These are phyloP conservation scores for Macrocystidia cucumis DNA, from an alignment of 1,284 basidiomycete genomes.

Conservation along the genomic window DNA sequence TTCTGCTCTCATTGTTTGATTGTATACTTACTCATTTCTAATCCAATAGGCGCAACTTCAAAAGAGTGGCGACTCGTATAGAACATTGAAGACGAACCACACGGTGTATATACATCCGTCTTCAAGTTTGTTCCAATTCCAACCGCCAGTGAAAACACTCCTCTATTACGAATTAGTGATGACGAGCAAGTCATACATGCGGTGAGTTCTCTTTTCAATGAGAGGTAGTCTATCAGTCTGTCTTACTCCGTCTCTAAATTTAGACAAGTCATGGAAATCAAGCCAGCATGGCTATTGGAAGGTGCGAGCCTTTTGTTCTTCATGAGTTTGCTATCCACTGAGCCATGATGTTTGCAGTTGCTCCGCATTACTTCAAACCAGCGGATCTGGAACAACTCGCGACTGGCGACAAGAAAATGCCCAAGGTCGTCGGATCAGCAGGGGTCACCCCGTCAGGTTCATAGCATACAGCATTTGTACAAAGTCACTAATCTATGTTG, in stretches of 20 bases:
- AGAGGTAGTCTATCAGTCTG: neutral
- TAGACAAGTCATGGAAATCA: constrained; percentile 97
- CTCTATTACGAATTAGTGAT: constrained; percentile 94
- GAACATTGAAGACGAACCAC: constrained; percentile 91
- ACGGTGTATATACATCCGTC: constrained; percentile 97
- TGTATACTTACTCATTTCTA: constrained; percentile 2
- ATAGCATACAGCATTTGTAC: constrained; percentile 5
- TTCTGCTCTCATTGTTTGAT: constrained; percentile 1
- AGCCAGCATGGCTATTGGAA: constrained; percentile 89
- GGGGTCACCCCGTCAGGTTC: constrained; percentile 14
- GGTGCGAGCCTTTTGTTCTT: constrained; percentile 36
- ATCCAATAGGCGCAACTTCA: constrained; percentile 68
- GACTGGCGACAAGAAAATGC: constrained; percentile 87
- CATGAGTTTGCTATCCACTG: constrained; percentile 1
- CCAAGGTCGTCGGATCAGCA: constrained; percentile 43
- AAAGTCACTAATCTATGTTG: constrained; percentile 2
- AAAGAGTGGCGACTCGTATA: constrained; percentile 88
- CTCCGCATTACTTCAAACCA: constrained; percentile 91
- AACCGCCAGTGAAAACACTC: constrained; percentile 87
- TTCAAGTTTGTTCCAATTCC: constrained; percentile 89
- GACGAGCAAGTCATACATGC: constrained; percentile 83
- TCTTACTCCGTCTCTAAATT: constrained; percentile 20
- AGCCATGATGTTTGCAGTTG: constrained; percentile 42
- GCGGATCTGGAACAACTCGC: constrained; percentile 82
- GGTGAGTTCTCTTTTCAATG: constrained; percentile 27